Base-by-base conservation (phyloP, 495 filamentous ascomycete genomes). In the Trichoderma virens region DNA sequence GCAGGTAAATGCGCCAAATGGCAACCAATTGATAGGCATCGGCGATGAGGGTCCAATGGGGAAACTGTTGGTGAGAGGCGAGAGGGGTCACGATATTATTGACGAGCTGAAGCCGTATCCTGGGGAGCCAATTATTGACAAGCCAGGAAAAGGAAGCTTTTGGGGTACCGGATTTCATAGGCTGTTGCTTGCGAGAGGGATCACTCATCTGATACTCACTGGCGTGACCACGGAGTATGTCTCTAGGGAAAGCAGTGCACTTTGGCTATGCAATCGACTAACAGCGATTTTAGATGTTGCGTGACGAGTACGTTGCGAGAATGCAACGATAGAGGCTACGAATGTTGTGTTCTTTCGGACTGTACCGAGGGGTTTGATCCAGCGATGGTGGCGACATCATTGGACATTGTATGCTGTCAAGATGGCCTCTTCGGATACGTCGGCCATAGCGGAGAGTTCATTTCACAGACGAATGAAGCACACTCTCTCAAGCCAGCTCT, bases 271-370 rank as follows among this genome's bases (percentile, higher is more conserved):
- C 9, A 30, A 20, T 3, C 6, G 51, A 18, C 51, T 28, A 14
- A 56, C 20, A 20, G 9, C 9, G 13, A 3, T 6, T 51, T 8
- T 28, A 56, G 51, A 56, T 79, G 87, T 28, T 90, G 87, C 65
- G 86, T 91, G 5, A 84, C 82, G 23, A 87, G 83, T 1, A 90
- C 87, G 1, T 78, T 90, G 64, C 79, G 87, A 59, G 89, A 91
- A 67, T 87, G 86, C 61, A 88, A 87, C 70, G 89, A 90, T 71
- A 84, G 88, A 14, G 89, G 88, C 0, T 91, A 86, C 68, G 87
- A 91, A 66, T 90, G 88, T 74, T 81, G 83, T 75, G 70, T 56
- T 30, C 25, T 79, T 69, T 76, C 73, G 23, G 67, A 76, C 65
- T 75, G 76, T 59, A 76, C 71, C 16, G 73, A 71, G n/a, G 74